Evolutionary conservation across 257 asterid species (phyloP).

Genomic region (Solanum clarkiae): DNA sequence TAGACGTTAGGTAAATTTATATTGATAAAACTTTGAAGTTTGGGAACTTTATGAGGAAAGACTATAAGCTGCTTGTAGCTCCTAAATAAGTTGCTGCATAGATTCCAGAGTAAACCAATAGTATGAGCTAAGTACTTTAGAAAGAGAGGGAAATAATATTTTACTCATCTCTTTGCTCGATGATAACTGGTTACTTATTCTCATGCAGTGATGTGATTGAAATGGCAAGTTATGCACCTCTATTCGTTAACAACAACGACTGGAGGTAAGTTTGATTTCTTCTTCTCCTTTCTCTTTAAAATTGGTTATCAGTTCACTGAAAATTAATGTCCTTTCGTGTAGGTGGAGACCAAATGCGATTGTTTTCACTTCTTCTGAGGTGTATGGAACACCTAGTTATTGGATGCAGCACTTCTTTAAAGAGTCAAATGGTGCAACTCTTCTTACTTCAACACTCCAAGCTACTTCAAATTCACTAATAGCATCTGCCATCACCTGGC

Average conservation of each 20-base stretch:
- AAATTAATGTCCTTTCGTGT: background rate
- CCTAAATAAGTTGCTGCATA: too few species aligned
- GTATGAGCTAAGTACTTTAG: too few species aligned
- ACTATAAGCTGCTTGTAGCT: too few species aligned
- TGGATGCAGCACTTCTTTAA: slow-evolving; percentile 93
- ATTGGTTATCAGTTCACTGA: background rate
- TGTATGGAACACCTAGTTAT: slow-evolving; percentile 85
- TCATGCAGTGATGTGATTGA: slow-evolving; percentile 61
- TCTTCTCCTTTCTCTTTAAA: background rate
- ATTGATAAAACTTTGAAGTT: background rate
- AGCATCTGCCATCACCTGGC: slow-evolving; percentile 68
- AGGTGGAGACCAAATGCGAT: slow-evolving; percentile 93
- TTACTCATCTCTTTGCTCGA: background rate
- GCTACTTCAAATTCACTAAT: slow-evolving; percentile 34
- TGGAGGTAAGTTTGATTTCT: slow-evolving; percentile 27
- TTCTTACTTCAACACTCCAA: slow-evolving; percentile 47
- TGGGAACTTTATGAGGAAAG: background rate
- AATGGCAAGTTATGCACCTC: slow-evolving; percentile 93
- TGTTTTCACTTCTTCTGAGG: slow-evolving; percentile 59
- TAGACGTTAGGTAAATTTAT: background rate
- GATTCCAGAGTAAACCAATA: too few species aligned
- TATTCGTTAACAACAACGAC: slow-evolving; percentile 60
- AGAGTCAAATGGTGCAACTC: slow-evolving; percentile 85
- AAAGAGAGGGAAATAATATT: too few species aligned
- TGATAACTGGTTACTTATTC: background rate